Conservation (phyloP, 2,329 filamentous ascomycete genomes). For the Epichloe uncinata region DNA sequence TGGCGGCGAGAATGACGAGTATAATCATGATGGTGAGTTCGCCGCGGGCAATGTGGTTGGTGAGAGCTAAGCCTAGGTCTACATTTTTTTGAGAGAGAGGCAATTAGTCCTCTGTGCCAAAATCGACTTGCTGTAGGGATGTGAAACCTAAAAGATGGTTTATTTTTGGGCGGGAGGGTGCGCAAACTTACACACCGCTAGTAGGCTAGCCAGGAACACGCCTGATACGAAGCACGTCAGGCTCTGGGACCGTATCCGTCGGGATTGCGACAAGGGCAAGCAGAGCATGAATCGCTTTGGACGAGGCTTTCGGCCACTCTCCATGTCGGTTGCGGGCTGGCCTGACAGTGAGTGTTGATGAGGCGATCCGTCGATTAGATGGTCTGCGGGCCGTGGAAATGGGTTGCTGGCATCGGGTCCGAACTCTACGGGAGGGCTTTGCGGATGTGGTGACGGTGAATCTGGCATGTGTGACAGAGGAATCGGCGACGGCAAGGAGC, state of each 20-base stretch:
- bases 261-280: conserved; percentile 41
- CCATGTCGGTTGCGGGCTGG: neutral
- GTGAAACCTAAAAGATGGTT: neutral
- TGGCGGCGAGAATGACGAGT: conserved; percentile 58
- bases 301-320: neutral
- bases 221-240: conserved; percentile 53
- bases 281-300: conserved; percentile 36
- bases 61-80: conserved; percentile 65
- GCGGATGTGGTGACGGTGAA: neutral
- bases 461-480: neutral
- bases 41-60: conserved; percentile 46
- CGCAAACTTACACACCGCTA: conserved; percentile 50
- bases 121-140: neutral
- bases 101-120: neutral
- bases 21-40: conserved; percentile 73
- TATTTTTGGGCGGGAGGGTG: neutral
- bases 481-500: conserved; percentile 6
- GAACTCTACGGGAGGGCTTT: neutral
- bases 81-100: neutral
- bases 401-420: neutral
- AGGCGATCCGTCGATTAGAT: neutral
- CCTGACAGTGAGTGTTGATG: neutral
- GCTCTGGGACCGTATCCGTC: conserved; percentile 39
- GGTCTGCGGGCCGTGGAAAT: neutral
- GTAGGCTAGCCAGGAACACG: conserved; percentile 41